Evolutionary conservation across 257 asterid species (phyloP).

Genomic region (Nicotiana undulata): DNA sequence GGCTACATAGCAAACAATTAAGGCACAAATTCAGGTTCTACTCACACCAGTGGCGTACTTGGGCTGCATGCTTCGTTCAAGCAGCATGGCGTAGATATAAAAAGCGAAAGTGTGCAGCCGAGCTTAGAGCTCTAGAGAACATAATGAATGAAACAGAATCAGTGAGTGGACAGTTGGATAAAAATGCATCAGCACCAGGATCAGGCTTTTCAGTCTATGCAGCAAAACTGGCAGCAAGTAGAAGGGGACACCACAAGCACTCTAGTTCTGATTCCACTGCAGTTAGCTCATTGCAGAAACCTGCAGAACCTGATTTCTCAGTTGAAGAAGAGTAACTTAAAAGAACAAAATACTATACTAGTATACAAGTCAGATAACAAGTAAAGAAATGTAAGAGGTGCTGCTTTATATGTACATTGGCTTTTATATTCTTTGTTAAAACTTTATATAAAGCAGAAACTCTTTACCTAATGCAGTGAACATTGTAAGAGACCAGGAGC

Average conservation of each 20-base stretch:
- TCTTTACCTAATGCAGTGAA: too few species aligned
- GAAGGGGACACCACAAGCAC: constrained; percentile 46
- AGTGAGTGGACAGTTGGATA: background rate
- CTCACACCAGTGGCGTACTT: constrained; percentile 93
- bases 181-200: constrained; percentile 16
- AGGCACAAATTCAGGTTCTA: constrained; percentile 88
- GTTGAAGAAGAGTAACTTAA: constrained; percentile 50
- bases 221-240: constrained; percentile 46
- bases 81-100: constrained; percentile 86
- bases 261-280: constrained; percentile 39
- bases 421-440: too few species aligned
- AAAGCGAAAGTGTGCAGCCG: constrained; percentile 41
- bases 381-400: too few species aligned
- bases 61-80: constrained; percentile 87
- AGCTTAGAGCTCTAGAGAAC: constrained; percentile 45
- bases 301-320: constrained; percentile 86
- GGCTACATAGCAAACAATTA: constrained; percentile 85
- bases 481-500: too few species aligned
- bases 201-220: constrained; percentile 36
- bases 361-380: too few species aligned
- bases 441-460: too few species aligned
- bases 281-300: constrained; percentile 61
- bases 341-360: too few species aligned
- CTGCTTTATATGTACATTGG: too few species aligned
- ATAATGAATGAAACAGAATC: constrained; percentile 10